A percentile compares a stretch with the other conserved stretches of the same genome.
phyloP scores from a whole-genome alignment of 2,329 filamentous ascomycete species.

The Geoglossum cookeanum region DNA sequence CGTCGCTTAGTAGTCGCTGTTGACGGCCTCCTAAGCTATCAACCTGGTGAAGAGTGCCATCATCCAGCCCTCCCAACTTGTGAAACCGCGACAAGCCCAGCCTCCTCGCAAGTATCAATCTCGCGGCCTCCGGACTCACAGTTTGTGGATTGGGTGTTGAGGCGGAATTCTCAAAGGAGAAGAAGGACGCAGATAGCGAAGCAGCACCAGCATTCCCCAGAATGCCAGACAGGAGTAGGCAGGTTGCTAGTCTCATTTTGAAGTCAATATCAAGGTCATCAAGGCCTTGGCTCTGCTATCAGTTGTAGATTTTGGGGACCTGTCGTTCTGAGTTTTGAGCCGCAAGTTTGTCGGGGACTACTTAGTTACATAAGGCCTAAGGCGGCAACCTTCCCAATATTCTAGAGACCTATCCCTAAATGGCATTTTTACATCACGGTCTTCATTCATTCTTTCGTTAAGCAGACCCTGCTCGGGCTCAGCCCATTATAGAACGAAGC shows the following conservation, averaged over 20 bases:
- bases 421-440: background rate
- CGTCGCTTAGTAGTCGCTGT: slow-evolving; percentile 22
- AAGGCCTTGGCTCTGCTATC: background rate
- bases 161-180: background rate
- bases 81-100: slow-evolving; percentile 31
- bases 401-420: background rate
- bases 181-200: background rate
- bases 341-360: background rate
- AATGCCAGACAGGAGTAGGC: background rate
- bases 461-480: too few species aligned
- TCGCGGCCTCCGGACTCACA: slow-evolving; percentile 24
- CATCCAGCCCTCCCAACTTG: slow-evolving; percentile 20
- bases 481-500: too few species aligned
- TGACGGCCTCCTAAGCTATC: slow-evolving; percentile 25
- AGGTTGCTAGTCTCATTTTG: background rate
- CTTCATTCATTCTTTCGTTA: background rate
- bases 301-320: background rate
- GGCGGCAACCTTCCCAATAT: background rate
- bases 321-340: background rate
- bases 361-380: background rate
- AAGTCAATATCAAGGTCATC: background rate
- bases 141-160: slow-evolving; percentile 1
- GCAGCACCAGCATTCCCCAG: background rate
- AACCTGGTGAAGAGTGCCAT: slow-evolving; percentile 25
- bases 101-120: slow-evolving; percentile 31